These are phyloP conservation scores for Naganishia vaughanmartiniae DNA, from an alignment of 768 basidiomycete genomes.

Conservation along the genomic window DNA sequence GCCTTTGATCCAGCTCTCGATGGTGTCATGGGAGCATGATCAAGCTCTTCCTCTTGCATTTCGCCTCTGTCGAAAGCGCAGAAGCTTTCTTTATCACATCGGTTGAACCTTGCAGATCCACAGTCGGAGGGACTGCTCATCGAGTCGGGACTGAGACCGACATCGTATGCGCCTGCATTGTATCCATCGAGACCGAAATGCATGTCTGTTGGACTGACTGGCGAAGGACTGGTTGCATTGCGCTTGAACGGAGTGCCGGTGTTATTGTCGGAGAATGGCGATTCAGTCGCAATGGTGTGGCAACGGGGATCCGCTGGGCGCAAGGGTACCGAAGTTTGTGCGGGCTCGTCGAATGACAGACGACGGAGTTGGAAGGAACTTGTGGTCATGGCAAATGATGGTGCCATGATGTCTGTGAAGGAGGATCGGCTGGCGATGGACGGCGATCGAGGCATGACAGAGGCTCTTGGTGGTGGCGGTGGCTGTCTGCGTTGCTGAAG, in stretches of 20 bases:
- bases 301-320: not conserved
- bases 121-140: conserved; percentile 14
- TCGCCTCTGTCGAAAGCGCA: not conserved
- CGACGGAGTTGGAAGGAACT: not conserved
- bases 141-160: conserved; percentile 12
- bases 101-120: not conserved
- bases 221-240: not conserved
- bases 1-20: conserved; percentile 28
- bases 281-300: not conserved
- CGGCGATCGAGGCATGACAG: conserved; percentile 12
- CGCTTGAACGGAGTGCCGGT: not conserved
- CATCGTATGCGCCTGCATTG: not conserved
- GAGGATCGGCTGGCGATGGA: conserved; percentile 10
- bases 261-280: not conserved
- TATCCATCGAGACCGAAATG: conserved; percentile 6
- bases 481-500: not conserved
- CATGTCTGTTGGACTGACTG: not conserved
- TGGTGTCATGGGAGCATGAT: conserved; percentile 22
- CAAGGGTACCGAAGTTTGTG: too few relatives aligned
- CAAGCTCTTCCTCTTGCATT: not conserved
- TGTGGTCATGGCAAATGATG: not conserved
- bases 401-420: not conserved
- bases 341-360: not conserved
- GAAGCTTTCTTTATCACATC: not conserved
- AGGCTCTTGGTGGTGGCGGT: conserved; percentile 3